phyloP scores from a whole-genome alignment of 306 rosid species.

The Dryas drummondii region DNA sequence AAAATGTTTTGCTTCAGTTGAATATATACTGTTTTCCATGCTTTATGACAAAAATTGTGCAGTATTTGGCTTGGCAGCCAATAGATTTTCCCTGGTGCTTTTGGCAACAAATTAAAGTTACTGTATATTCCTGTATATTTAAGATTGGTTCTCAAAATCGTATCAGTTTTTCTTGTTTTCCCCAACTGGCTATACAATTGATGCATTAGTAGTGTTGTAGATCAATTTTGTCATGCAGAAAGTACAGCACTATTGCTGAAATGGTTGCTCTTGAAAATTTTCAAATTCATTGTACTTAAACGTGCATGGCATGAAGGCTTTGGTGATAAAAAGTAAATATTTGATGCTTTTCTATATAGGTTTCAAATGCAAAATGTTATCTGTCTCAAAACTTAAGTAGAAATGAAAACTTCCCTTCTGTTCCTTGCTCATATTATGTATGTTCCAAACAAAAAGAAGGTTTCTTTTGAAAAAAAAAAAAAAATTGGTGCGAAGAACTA shows the following conservation, averaged over 20 bases:
- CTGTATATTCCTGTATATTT: too few species aligned
- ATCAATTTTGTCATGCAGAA: background rate
- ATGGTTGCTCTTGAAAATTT: background rate
- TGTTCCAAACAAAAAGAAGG: background rate
- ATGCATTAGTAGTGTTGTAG: background rate
- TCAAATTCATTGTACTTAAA: background rate
- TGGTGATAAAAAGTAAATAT: background rate
- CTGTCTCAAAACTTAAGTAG: background rate
- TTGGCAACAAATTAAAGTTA: too few species aligned
- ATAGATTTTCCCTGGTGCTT: too few species aligned
- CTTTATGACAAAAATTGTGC: background rate
- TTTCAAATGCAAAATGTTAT: background rate
- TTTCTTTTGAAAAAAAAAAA: background rate
- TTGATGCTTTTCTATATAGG: background rate
- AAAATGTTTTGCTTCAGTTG: background rate
- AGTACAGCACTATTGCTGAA: background rate
- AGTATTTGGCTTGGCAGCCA: too few species aligned
- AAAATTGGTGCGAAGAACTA: background rate
- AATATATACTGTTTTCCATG: background rate
- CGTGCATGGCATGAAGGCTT: background rate
- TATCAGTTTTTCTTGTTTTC: background rate
- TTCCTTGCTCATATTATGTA: background rate
- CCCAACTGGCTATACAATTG: background rate
- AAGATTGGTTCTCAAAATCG: background rate
- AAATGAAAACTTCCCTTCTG: background rate